Evolutionary conservation across 163 green algal genomes (phyloP).

Genomic region (Prototheca cutis): DNA sequence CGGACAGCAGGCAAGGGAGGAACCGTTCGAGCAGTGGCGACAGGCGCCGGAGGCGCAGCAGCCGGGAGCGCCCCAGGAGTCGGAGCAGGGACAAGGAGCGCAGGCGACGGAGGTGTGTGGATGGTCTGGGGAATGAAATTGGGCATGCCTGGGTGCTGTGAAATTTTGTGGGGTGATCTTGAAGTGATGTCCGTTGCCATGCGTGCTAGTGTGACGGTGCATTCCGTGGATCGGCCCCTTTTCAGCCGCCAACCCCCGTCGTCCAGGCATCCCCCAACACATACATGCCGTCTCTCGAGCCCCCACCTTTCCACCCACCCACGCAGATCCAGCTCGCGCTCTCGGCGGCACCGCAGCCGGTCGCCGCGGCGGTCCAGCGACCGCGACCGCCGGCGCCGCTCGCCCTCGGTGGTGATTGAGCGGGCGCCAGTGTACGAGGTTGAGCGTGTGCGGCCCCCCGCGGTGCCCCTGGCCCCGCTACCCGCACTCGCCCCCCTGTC

Average conservation of each 20-base stretch:
- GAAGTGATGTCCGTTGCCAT: no score
- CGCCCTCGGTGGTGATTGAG: constrained; percentile 7
- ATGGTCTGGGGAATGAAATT: background rate
- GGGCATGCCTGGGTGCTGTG: background rate
- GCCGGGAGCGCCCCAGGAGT: background rate
- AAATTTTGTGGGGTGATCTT: no score
- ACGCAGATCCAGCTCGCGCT: background rate
- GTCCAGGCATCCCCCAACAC: background rate
- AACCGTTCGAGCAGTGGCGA: background rate
- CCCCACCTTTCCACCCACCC: background rate
- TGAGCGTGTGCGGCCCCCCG: constrained; percentile 11
- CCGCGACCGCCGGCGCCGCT: constrained; percentile 6
- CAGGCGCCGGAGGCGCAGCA: background rate
- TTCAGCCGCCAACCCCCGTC: background rate
- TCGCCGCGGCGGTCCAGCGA: background rate
- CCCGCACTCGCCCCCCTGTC: background rate
- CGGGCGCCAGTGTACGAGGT: constrained; percentile 17
- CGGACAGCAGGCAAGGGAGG: background rate
- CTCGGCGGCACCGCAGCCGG: background rate
- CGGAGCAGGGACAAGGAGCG: constrained; percentile 1
- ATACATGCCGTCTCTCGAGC: background rate
- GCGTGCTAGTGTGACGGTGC: no score
- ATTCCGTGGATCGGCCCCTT: no score
- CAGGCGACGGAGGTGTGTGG: constrained; percentile 1
- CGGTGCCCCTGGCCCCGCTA: background rate